Base-by-base conservation (phyloP, 257 asterid genomes). In the Paulownia fortunei region DNA sequence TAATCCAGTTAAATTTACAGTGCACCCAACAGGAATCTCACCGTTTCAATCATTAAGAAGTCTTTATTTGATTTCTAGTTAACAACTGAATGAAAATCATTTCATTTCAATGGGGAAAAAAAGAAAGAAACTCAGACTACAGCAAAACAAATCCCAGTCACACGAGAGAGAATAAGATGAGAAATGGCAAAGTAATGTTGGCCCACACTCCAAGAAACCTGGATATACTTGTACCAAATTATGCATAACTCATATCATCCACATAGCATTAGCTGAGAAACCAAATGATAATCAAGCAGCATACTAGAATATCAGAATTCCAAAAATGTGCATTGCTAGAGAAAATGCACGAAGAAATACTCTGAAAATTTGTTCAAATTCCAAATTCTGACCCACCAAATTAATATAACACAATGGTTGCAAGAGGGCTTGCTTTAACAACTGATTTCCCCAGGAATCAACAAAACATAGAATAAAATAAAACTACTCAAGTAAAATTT, bases 341-440 rank as follows among this genome's bases (percentile, higher is more conserved):
- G 60, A 58, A 44, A 30, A 59, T 27, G 8, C 13, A n/a, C 27
- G 41, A 8, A 19, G 37, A 32, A 51, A 19, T 8, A 44, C 9
- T 19, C 12, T 55, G 15, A 2, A 42, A 41, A 18, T 9, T 13
- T 34, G 39, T 26, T 52, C 3, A 39, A 21, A 36, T 24, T 46
- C 26, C 41, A 76, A 18, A 51, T 36, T 16, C 18, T 74, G 69
- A 37, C 32, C 60, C 41, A 71, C 77, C 69, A 68, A 83, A 49
- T 67, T 24, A 74, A 34, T 24, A 23, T 60, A 27, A 36, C 60
- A 59, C 18, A 16, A 11, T 56, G 39, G 34, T 24, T 15, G 68
- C 24, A 18, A 75, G 1, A 34, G 21, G 64, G 34, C 44, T 64
- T 23, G 39, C 5, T 13, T 8, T 66, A 12, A 49, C 8, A 26